phyloP scores from a whole-genome alignment of 768 basidiomycete species.

The Hygrophorus pudorinus region DNA sequence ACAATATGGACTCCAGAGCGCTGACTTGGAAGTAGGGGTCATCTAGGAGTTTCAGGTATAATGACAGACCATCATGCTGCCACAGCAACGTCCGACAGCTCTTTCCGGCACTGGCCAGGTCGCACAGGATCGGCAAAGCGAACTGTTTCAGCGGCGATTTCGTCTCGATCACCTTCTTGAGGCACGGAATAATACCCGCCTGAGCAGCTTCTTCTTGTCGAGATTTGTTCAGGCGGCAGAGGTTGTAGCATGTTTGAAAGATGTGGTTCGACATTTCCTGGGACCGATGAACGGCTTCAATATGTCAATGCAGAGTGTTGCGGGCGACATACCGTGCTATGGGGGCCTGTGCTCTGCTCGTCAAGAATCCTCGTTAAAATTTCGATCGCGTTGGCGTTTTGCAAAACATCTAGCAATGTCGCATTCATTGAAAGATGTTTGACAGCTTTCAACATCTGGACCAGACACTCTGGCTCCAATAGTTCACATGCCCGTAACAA shows the following conservation, averaged over 20 bases:
- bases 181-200: conserved; percentile 86
- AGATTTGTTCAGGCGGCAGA: conserved; percentile 88
- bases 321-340: conserved; percentile 57
- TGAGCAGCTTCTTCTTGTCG: conserved; percentile 96
- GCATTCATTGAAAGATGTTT: conserved; percentile 96
- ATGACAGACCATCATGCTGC: conserved; percentile 83
- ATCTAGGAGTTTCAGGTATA: conserved; percentile 70
- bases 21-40: conserved; percentile 91
- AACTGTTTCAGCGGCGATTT: conserved; percentile 95
- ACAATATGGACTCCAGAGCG: conserved; percentile 80
- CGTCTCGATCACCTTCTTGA: conserved; percentile 81
- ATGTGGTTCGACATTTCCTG: conserved; percentile 97
- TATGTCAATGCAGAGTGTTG: neutral
- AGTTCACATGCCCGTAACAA: conserved; percentile 80
- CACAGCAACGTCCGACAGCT: conserved; percentile 82
- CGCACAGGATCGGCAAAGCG: conserved; percentile 92
- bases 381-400: conserved; percentile 93
- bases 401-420: conserved; percentile 81
- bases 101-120: conserved; percentile 92
- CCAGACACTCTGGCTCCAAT: conserved; percentile 81
- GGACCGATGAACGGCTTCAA: neutral
- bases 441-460: conserved; percentile 86
- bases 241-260: conserved; percentile 95
- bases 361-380: conserved; percentile 80
- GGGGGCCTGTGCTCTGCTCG: conserved; percentile 66